Evolutionary conservation across 1,139 yeast genomes (phyloP).

Genomic region (Ashbya aceris): DNA sequence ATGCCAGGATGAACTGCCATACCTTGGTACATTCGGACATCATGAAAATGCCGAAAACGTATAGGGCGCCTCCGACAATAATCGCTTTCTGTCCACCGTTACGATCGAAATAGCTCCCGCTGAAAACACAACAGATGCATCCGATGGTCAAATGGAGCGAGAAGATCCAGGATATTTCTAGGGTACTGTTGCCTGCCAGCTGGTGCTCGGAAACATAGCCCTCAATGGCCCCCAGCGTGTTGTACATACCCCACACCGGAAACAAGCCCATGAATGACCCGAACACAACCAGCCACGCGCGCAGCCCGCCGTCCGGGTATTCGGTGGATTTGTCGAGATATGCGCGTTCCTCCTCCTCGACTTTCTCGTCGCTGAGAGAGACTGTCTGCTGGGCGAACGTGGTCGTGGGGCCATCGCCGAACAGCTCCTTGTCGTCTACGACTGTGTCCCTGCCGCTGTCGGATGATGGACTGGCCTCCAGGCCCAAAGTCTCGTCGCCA

Average conservation of each 20-base stretch:
- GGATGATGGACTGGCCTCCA: no score
- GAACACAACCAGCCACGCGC: slow-evolving; percentile 46
- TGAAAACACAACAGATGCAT: slow-evolving; percentile 47
- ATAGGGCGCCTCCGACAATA: slow-evolving; percentile 38
- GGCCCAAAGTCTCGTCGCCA: no score
- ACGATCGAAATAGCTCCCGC: slow-evolving; percentile 55
- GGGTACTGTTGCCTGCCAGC: slow-evolving; percentile 36
- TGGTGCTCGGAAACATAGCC: slow-evolving; percentile 48
- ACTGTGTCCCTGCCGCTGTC: no score
- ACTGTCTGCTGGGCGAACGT: no score
- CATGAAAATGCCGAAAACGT: slow-evolving; percentile 44
- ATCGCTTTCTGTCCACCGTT: slow-evolving; percentile 47
- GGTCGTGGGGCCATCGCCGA: no score
- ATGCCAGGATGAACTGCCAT: slow-evolving; percentile 52
- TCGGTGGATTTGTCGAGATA: no score
- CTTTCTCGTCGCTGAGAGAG: no score
- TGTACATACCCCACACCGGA: slow-evolving; percentile 52
- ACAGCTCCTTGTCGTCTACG: no score
- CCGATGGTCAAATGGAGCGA: slow-evolving; percentile 48
- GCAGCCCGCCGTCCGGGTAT: slow-evolving; percentile 47
- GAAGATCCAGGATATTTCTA: slow-evolving; percentile 59
- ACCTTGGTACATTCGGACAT: slow-evolving; percentile 45
- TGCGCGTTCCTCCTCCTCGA: no score
- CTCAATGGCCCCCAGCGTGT: slow-evolving; percentile 55
- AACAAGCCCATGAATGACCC: slow-evolving; percentile 52